Evolutionary conservation across 2,329 filamentous ascomycete genomes (phyloP), one percentile per base, ranked within the genome.

Genomic region (Arachnopeziza araneosa): DNA sequence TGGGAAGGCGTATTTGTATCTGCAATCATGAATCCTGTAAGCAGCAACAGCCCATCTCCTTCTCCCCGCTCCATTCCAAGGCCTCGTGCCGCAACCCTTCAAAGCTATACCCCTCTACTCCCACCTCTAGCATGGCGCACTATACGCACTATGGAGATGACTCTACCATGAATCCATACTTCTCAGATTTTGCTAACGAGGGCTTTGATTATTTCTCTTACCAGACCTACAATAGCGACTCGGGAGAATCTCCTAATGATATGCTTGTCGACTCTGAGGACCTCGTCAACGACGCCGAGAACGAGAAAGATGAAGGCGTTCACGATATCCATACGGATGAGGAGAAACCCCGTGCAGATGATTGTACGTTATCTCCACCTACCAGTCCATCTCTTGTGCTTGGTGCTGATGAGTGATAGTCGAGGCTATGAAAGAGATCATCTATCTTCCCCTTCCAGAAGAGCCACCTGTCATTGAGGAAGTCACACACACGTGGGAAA

Each of bases 391-490:
- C 17, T 19, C 12, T 14, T 14, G 17, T 19, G 17, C 36, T 44
- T 14, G 36, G 36, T 44, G 36, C 36, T 44, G 36, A 44, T 44
- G 6, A 44, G 36, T 19, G 36, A 32, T 54, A 93, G 89, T 85
- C 76, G 90, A 96, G 66, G 89, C 90, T 55, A 96, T 98, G 84
- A 89, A 89, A 78, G 87, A 90, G 69, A 78, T 88, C 66, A 85
- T 92, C 66, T 83, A 98, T 61, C 85, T 86, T 12, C 85, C 88
- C 58, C 78, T 92, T 54, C 68, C 78, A 63, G 86, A 91, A 66
- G 91, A 96, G 67, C 86, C 93, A 64, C 89, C 91, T 71, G 87
- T 88, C 36, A 82, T 93, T 64, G 87, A 87, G 57, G 91, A 96
- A 72, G 81, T 81, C 50, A 77, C 88, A 68, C 75, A 90, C 75